Evolutionary conservation across 2,329 filamentous ascomycete species (phyloP).

Genomic region (Penicillium verrucosum): DNA sequence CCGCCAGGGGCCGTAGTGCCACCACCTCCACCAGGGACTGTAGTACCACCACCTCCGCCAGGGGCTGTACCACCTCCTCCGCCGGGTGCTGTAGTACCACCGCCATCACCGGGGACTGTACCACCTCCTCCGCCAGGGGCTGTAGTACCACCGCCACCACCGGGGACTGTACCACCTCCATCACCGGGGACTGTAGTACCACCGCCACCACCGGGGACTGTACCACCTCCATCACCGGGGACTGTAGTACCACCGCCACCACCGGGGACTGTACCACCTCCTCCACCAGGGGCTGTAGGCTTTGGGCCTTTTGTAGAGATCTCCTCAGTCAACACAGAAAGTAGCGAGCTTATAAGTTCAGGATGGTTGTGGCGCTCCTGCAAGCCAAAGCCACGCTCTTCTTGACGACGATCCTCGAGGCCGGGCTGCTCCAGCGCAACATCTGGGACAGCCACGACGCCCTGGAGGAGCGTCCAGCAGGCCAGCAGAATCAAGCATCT

Average conservation of each 20-base stretch:
- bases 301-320: background rate
- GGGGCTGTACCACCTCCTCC: background rate
- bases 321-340: slow-evolving; percentile 7
- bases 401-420: background rate
- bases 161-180: no score
- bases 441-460: slow-evolving; percentile 8
- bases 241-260: background rate
- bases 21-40: no score
- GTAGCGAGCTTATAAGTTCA: slow-evolving; percentile 1
- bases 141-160: background rate
- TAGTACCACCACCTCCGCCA: background rate
- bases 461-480: slow-evolving; percentile 17
- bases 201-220: background rate
- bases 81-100: background rate
- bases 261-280: background rate
- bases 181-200: background rate
- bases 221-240: background rate
- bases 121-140: background rate
- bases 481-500: slow-evolving; percentile 16
- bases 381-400: background rate
- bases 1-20: no score
- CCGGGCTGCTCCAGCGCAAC: background rate
- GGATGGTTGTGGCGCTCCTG: slow-evolving; percentile 4
- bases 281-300: background rate
- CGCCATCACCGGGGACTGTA: background rate